These are phyloP conservation scores for Acacia confusa DNA, from an alignment of 306 rosid species.

Conservation along the genomic window DNA sequence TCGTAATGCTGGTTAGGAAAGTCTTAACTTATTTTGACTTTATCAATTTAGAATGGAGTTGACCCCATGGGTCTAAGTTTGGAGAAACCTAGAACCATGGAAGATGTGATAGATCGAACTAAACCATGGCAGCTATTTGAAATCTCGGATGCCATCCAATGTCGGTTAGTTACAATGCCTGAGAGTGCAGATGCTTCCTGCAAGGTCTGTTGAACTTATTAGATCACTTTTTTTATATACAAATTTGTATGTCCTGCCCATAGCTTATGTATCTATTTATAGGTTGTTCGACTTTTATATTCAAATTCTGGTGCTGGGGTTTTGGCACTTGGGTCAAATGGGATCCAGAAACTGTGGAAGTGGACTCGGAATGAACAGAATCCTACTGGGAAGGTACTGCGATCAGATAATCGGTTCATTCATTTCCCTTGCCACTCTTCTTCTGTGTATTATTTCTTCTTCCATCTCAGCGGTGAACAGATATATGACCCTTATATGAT, in stretches of 20 bases:
- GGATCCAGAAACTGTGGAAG: conserved; percentile 84
- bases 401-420: conserved; percentile 10
- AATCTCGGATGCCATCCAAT: conserved; percentile 67
- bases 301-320: conserved; percentile 73
- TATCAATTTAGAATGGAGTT: conserved; percentile 64
- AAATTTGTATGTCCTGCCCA: conserved; percentile 10
- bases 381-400: conserved; percentile 70
- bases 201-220: conserved; percentile 58
- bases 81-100: conserved; percentile 64
- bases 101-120: conserved; percentile 63
- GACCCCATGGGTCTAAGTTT: conserved; percentile 57
- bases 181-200: conserved; percentile 65
- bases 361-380: conserved; percentile 75
- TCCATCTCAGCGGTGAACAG: conserved; percentile 27
- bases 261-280: conserved; percentile 20
- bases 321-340: conserved; percentile 90
- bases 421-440: neutral
- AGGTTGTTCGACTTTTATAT: conserved; percentile 81
- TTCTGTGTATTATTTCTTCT: conserved; percentile 13
- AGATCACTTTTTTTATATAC: conserved; percentile 17
- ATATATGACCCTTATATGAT: conserved; percentile 41
- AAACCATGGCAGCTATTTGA: conserved; percentile 82
- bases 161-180: conserved; percentile 80
- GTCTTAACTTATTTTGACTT: conserved; percentile 39
- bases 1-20: conserved; percentile 25